phyloP scores from a whole-genome alignment of 345 rosid species.

The Lepidium didymum region DNA sequence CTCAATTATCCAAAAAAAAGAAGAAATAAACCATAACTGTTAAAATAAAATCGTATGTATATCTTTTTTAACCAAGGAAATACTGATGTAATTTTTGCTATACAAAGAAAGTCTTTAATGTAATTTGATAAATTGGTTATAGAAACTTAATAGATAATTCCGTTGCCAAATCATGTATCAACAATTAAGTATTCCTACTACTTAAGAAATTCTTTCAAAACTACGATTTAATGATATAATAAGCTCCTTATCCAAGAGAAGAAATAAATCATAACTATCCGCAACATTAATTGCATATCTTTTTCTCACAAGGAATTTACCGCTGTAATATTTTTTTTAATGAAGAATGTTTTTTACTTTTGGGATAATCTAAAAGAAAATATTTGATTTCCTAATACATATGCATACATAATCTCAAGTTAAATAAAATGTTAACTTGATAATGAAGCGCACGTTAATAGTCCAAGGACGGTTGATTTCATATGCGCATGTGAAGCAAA shows the following conservation, averaged over 20 bases:
- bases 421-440: constrained; percentile 19
- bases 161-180: no score
- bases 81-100: neutral
- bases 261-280: no score
- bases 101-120: neutral
- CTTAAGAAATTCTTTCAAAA: no score
- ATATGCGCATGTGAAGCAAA: constrained; percentile 43
- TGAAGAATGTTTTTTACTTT: no score
- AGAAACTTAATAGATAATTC: no score
- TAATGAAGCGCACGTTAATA: constrained; percentile 41
- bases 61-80: neutral
- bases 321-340: no score
- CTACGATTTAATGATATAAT: no score
- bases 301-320: no score
- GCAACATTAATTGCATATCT: no score
- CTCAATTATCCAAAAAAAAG: neutral
- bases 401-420: neutral
- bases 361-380: neutral
- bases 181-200: no score
- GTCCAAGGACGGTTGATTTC: constrained; percentile 30
- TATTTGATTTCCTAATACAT: constrained; percentile 2
- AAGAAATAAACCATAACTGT: neutral
- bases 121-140: no score
- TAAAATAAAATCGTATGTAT: neutral
- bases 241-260: no score